Evolutionary conservation across 768 basidiomycete genomes (phyloP).

Genomic region (Cystobasidium onofrii): DNA sequence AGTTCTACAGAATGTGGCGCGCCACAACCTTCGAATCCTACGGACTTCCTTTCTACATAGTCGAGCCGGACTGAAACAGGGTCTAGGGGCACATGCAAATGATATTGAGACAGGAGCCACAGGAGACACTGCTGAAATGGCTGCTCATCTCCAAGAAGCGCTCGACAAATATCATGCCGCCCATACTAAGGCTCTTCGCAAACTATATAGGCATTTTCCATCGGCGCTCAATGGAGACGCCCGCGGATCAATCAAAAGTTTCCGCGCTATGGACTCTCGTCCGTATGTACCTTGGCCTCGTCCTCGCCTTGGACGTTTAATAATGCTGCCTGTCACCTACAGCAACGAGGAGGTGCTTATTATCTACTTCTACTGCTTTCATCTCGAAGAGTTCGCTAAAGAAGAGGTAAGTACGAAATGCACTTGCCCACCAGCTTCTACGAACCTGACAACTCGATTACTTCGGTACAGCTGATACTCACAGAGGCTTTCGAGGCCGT

Average conservation of each 20-base stretch:
- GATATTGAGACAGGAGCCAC: conserved; percentile 18
- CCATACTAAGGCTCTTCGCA: conserved; percentile 40
- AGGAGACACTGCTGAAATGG: conserved; percentile 35
- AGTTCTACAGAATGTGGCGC: conserved; percentile 55
- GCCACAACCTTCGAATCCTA: conserved; percentile 56
- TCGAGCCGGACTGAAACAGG: neutral
- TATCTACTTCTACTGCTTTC: conserved; percentile 58
- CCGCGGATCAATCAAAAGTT: neutral
- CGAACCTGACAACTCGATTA: no score
- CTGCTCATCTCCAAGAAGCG: conserved; percentile 38
- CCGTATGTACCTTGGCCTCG: neutral
- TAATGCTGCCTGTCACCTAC: neutral
- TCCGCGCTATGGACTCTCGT: conserved; percentile 1
- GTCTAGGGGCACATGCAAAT: neutral
- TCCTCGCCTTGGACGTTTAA: neutral
- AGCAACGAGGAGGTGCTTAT: conserved; percentile 39
- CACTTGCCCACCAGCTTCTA: no score
- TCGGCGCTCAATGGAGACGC: neutral
- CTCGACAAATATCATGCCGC: conserved; percentile 42
- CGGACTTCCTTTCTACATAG: conserved; percentile 55
- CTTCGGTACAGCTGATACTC: conserved; percentile 49
- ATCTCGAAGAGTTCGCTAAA: conserved; percentile 81
- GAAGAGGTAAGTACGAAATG: conserved; percentile 63
- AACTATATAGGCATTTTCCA: conserved; percentile 41
- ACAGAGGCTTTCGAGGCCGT: conserved; percentile 76